Evolutionary conservation across 2,329 filamentous ascomycete genomes (phyloP).

Genomic region (Sordariomycetes sp.): DNA sequence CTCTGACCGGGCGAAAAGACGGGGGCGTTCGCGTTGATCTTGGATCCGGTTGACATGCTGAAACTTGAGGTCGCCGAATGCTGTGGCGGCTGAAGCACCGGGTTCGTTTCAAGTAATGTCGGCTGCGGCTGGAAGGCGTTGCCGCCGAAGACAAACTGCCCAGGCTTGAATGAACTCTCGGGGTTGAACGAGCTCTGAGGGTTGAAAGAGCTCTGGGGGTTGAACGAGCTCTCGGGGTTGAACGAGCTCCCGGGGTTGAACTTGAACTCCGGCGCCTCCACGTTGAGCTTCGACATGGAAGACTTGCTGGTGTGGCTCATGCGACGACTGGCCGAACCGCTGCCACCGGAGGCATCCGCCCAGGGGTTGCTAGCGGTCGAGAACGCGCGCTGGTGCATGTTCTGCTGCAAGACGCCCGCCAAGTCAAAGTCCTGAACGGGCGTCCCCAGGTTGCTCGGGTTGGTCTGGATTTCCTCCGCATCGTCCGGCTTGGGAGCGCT

Average conservation of each 20-base stretch:
- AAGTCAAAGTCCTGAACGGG: slow-evolving; percentile 42
- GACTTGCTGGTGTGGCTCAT: slow-evolving; percentile 55
- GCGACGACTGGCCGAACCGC: slow-evolving; percentile 23
- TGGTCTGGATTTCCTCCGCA: slow-evolving; percentile 59
- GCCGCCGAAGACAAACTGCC: slow-evolving; percentile 37
- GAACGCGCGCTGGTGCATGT: slow-evolving; percentile 41
- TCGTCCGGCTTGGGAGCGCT: slow-evolving; percentile 35
- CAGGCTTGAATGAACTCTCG: slow-evolving; percentile 36
- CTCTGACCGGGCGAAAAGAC: slow-evolving; percentile 58
- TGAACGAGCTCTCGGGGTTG: no score
- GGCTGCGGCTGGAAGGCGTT: slow-evolving; percentile 32
- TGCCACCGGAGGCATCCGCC: slow-evolving; percentile 36
- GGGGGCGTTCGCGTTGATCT: slow-evolving; percentile 60
- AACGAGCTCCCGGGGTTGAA: slow-evolving; percentile 49
- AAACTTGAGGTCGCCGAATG: slow-evolving; percentile 23
- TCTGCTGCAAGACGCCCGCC: slow-evolving; percentile 15
- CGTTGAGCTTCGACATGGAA: slow-evolving; percentile 73
- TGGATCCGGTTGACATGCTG: slow-evolving; percentile 31
- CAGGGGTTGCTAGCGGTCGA: slow-evolving; percentile 54
- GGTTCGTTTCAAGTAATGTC: slow-evolving; percentile 2
- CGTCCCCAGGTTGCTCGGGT: slow-evolving; percentile 61
- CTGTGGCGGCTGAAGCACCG: slow-evolving; percentile 30
- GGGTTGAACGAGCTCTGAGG: slow-evolving; percentile 51
- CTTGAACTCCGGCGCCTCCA: slow-evolving; percentile 80
- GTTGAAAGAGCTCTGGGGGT: no score